Conservation (phyloP, 2,329 filamentous ascomycete genomes). For the Mycogone perniciosa region DNA sequence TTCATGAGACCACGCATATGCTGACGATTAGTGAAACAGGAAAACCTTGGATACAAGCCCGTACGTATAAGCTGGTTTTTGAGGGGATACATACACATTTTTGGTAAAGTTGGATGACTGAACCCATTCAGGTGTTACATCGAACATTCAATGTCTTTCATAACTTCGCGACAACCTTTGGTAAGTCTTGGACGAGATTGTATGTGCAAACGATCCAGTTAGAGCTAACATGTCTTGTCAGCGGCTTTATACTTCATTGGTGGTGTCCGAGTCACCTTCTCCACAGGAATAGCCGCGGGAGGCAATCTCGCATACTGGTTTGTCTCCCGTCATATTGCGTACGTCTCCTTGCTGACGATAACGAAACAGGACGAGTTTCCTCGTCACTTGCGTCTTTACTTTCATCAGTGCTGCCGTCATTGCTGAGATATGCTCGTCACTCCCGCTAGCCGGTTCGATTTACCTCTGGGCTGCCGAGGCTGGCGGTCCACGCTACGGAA, state of each 20-base stretch:
- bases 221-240: conserved; percentile 19
- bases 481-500: conserved; percentile 48
- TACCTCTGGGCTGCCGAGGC: conserved; percentile 57
- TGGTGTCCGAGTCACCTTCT: conserved; percentile 54
- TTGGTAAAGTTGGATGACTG: neutral
- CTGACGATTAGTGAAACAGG: conserved; percentile 6
- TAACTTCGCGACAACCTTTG: conserved; percentile 54
- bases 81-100: neutral
- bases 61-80: conserved; percentile 9
- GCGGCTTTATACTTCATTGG: conserved; percentile 57
- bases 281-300: conserved; percentile 55
- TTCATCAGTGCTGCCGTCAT: conserved; percentile 56
- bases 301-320: conserved; percentile 56
- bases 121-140: conserved; percentile 42
- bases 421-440: conserved; percentile 54
- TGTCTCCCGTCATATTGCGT: conserved; percentile 4
- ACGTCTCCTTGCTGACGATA: neutral
- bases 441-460: conserved; percentile 53
- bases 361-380: conserved; percentile 48
- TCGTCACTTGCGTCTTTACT: conserved; percentile 53
- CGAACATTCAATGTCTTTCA: conserved; percentile 51
- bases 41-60: conserved; percentile 22
- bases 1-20: neutral
- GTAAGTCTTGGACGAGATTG: conserved; percentile 27
- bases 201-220: too few relatives aligned